Percentiles rank a stretch among this genome's conserved stretches.
Conservation (phyloP, 1,284 basidiomycete species). For the Kwoniella shivajii region DNA sequence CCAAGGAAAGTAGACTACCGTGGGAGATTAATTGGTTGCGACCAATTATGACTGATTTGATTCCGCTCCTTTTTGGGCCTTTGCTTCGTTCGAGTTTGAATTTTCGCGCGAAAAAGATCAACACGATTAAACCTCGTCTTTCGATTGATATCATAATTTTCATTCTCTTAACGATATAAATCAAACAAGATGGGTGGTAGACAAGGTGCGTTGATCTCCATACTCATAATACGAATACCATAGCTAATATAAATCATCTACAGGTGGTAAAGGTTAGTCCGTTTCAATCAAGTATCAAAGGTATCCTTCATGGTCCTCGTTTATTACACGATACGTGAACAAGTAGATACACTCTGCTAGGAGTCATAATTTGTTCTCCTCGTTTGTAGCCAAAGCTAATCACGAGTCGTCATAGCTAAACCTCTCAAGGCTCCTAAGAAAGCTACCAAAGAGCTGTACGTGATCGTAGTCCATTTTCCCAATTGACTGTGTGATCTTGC, state of each 20-base stretch:
- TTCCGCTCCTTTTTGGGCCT: background rate
- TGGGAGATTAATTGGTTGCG: background rate
- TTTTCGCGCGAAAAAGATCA: background rate
- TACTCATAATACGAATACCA: background rate
- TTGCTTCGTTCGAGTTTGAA: background rate
- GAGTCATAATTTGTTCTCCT: too few species aligned
- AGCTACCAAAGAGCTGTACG: slow-evolving; percentile 26
- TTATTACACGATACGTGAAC: too few species aligned
- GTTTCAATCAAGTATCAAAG: background rate
- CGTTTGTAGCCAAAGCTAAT: background rate
- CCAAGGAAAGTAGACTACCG: too few species aligned
- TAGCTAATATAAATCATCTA: background rate
- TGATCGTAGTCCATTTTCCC: background rate
- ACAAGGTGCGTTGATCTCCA: slow-evolving; percentile 16
- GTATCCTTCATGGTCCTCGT: too few species aligned
- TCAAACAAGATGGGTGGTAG: slow-evolving; percentile 17
- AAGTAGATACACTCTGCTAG: too few species aligned
- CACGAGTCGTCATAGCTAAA: slow-evolving; percentile 14
- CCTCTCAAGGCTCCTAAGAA: slow-evolving; percentile 31
- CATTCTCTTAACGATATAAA: background rate
- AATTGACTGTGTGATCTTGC: background rate
- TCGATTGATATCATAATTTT: background rate
- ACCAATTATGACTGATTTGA: background rate
- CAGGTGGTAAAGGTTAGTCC: slow-evolving; percentile 27
- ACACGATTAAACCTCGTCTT: background rate